Base-by-base conservation (phyloP, 768 basidiomycete species). In the Wakefieldia striispora region DNA sequence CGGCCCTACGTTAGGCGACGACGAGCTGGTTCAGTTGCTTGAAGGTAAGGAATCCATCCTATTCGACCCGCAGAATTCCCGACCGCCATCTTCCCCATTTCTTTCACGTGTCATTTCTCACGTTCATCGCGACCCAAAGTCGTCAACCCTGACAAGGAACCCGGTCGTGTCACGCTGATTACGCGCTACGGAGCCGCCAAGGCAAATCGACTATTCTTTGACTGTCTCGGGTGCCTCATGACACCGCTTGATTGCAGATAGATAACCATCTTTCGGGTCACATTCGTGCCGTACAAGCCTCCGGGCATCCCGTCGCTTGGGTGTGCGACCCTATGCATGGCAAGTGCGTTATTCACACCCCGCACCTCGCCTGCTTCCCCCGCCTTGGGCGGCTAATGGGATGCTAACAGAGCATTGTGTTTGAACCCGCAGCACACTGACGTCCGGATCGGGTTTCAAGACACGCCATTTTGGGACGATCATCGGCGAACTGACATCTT, bases 291-390 rank as follows among this genome's bases (percentile, higher is more conserved):
- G 95, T 99, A 14, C 84, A 88, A 62, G 54, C 70, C 43, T 86
- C 91, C 2, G 81, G 80, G 0, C 94, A 98, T 64, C 88, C 89
- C 1, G 94, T 97, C 3, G 81, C 86, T 9, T 98, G 95, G 93
- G 80, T 95, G 43, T 95, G 91, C 62, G 97, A 98, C 70, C 94
- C 95, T 3, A 98, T 98, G 95, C 95, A 98, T 59, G 95, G 95
- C 73, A 97, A 97, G 92, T 93, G 62, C 59, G 89, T 77, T 38
- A 29, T 51, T 40, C 45, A 26, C 43, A 27, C 6, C 11, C 14
- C 17, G 4, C 8, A 9, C 23, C 31, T 7, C 31, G 12, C 46
- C 14, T 4, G 16, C 16, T 31, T 45, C 13, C 29, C 6, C 5
- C 12, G 6, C 29, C n/a, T n/a, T n/a, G n/a, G n/a, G n/a, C n/a